Base-by-base conservation (phyloP, 148 eudicot species). In the Chenopodium formosanum region DNA sequence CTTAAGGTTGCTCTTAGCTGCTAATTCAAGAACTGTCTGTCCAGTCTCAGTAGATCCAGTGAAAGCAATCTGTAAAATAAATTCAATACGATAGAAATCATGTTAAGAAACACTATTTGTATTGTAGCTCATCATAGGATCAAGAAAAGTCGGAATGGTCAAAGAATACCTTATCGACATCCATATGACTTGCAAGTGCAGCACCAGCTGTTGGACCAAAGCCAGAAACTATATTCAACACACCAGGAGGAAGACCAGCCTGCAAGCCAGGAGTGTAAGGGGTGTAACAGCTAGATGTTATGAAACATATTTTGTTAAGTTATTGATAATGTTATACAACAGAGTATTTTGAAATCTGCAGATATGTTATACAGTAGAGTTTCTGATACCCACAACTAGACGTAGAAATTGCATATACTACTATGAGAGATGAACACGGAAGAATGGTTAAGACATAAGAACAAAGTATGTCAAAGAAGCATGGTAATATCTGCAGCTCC, bases 241-340 rank as follows among this genome's bases (percentile, higher is more conserved):
- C 96, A 56, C 96, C 96, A 60, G 93, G 92, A 70, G 96, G 96
- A 76, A 89, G 90, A 46, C 96, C 96, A 68, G 96, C 96, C 96
- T 92, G 82, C 56, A 62, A 23, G 60, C 60, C 13, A 84, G 77
- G 47, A 32, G 71, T 17, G 31, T 47, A 73, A 65, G n/a, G 50
- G 37, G 64, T 48, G 29, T 27, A 27, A 27, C 29, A 27, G 29
- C 1, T 31, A 48, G 53, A n/a, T 48, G 20, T 4, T n/a, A 64
- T 13, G 40, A 1, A 65, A 14, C 14, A 66, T n/a, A 27, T 19
- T 14, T 60, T 32, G 31, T 17, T 10, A 31, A 32, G 37, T 27
- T 29, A 19, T 58, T 31, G 65, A 74, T 16, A 13, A 52, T 50
- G 44, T 40, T 40, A 40, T 5, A 40, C 1, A 40, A 6, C 44